phyloP scores from a whole-genome alignment of 2,329 filamentous ascomycete genomes.

The Neonectria sp. region DNA sequence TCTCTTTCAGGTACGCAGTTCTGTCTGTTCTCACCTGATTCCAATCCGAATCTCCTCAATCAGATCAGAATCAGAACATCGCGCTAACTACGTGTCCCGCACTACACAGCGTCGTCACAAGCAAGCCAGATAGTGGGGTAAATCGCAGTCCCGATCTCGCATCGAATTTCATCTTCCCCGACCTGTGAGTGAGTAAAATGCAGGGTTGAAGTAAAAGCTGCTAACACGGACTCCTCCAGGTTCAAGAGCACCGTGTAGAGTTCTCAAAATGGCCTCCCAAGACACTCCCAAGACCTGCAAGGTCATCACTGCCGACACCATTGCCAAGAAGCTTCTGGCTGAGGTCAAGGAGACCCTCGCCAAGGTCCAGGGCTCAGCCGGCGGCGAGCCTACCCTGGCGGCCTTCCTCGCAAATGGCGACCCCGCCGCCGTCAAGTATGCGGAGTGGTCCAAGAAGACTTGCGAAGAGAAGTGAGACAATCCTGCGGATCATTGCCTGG shows the following conservation, averaged over 20 bases:
- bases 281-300: constrained; percentile 83
- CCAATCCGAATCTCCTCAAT: not conserved
- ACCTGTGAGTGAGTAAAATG: constrained; percentile 35
- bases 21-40: not conserved
- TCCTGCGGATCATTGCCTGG: constrained; percentile 37
- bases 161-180: constrained; percentile 10
- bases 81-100: constrained; percentile 8
- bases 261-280: constrained; percentile 48
- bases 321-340: constrained; percentile 84
- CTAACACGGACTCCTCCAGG: constrained; percentile 32
- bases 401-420: constrained; percentile 95
- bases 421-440: constrained; percentile 92
- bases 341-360: constrained; percentile 85
- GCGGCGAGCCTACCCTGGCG: constrained; percentile 80
- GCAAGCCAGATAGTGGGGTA: constrained; percentile 38
- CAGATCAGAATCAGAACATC: not conserved
- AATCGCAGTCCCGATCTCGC: constrained; percentile 27
- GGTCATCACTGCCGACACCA: constrained; percentile 89
- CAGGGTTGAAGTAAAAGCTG: constrained; percentile 15
- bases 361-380: constrained; percentile 73
- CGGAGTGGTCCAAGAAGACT: constrained; percentile 97
- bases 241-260: constrained; percentile 14
- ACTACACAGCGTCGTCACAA: constrained; percentile 27
- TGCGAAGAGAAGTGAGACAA: constrained; percentile 90
- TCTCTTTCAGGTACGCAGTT: constrained; percentile 27